phyloP scores from a whole-genome alignment of 2,329 filamentous ascomycete genomes.

The Zasmidium cellare region DNA sequence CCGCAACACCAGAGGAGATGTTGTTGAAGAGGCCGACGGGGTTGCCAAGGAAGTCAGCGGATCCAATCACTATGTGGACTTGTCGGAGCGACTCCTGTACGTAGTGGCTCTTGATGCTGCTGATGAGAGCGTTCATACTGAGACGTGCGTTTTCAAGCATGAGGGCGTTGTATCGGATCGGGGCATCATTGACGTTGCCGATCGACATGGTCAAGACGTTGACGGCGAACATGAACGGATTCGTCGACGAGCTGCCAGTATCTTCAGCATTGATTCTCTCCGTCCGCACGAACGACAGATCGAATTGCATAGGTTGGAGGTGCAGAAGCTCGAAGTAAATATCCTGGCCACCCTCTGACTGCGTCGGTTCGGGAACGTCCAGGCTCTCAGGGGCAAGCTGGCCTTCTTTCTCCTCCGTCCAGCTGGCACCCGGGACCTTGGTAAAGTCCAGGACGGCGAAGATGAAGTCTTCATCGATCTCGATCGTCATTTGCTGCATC shows the following conservation, averaged over 20 bases:
- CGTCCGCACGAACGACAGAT: slow-evolving; percentile 94
- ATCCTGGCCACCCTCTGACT: slow-evolving; percentile 82
- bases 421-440: slow-evolving; percentile 86
- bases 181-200: slow-evolving; percentile 97
- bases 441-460: slow-evolving; percentile 94
- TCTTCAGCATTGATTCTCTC: slow-evolving; percentile 96
- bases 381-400: slow-evolving; percentile 85
- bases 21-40: slow-evolving; percentile 98
- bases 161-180: slow-evolving; percentile 86
- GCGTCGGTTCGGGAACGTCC: slow-evolving; percentile 87
- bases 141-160: slow-evolving; percentile 95
- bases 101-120: slow-evolving; percentile 91
- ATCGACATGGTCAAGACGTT: slow-evolving; percentile 99
- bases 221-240: slow-evolving; percentile 97
- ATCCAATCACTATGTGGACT: slow-evolving; percentile 95
- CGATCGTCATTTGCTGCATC: slow-evolving; percentile 95
- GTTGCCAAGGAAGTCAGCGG: slow-evolving; percentile 95
- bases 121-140: slow-evolving; percentile 77
- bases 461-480: slow-evolving; percentile 97
- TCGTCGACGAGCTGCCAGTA: slow-evolving; percentile 77
- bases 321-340: slow-evolving; percentile 98
- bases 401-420: slow-evolving; percentile 79
- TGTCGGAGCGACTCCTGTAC: slow-evolving; percentile 95
- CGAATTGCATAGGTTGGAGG: slow-evolving; percentile 96
- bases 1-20: slow-evolving; percentile 92